Evolutionary conservation across 2,329 filamentous ascomycete species (phyloP), one percentile per base, ranked within the genome.

Genomic region (Claviceps humidiphila): DNA sequence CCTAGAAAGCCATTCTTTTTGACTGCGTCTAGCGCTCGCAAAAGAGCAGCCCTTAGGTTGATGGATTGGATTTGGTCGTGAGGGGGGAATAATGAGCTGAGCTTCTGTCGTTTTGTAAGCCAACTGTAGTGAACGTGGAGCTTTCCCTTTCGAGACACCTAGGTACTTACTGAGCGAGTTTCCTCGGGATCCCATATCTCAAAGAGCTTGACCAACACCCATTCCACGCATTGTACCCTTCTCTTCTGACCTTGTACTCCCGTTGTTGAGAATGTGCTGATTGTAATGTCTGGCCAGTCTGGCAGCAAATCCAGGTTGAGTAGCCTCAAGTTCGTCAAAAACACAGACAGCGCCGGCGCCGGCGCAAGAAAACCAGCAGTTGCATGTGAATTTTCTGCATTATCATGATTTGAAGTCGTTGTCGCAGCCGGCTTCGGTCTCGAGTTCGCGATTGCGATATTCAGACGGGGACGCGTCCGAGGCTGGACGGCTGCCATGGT

Each of bases 121-220:
- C 13, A 8, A 47, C 38, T n/a, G 20, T 6, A 9, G 9, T 2
- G 16, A n/a, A 46, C 26, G 26, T 9, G 26, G 8, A 30, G 26
- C 26, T 9, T 30, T 9, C 26, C 3, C 26, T 30, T 30, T 30
- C 26, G 26, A 30, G 26, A 30, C 26, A 60, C 71, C 42, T 11
- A 42, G 40, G 17, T 5, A n/a, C 42, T 44, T 74, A 89, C 87
- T 71, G 84, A 84, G 56, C 79, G 77, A 17, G 89, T 80, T 60
- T 87, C 85, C 11, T 84, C 78, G 0, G 80, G 78, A 63, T 96
- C 87, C 85, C 89, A 96, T 3, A 94, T 71, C 40, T 78, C 75
- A 66, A 95, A 95, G 14, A 98, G 76, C 50, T 87, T 84, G 66
- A 86, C 95, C n/a, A 97, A 72, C 0, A 85, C 81, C 89, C 91